Percentiles rank a stretch among this genome's conserved stretches.
These are phyloP conservation scores for Botrytis porri DNA, from an alignment of 2,329 filamentous ascomycete genomes.

Conservation along the genomic window DNA sequence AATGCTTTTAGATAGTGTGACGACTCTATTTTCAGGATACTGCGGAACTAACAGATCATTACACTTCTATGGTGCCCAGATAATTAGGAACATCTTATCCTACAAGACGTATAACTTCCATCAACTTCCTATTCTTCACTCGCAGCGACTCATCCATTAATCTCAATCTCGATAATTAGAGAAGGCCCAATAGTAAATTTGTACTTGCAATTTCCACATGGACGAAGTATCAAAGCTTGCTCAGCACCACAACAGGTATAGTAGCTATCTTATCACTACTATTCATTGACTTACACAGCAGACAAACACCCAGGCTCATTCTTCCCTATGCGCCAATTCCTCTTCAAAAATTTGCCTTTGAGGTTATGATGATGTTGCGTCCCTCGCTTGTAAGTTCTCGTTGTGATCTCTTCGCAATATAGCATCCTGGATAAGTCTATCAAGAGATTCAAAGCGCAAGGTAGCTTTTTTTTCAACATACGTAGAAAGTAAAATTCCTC, in stretches of 20 bases:
- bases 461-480: background rate
- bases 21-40: too few relatives aligned
- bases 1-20: background rate
- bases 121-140: background rate
- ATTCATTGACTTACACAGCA: background rate
- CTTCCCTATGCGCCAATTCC: background rate
- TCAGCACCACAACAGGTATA: background rate
- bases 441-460: background rate
- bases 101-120: background rate
- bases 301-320: fast-evolving
- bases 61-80: background rate
- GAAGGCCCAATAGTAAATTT: background rate
- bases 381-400: background rate
- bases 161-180: background rate
- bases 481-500: background rate
- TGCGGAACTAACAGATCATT: fast-evolving
- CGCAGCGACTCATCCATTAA: background rate
- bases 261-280: too few relatives aligned
- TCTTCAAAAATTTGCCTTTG: background rate
- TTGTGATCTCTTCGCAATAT: background rate
- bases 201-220: background rate
- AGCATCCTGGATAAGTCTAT: background rate
- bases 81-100: background rate
- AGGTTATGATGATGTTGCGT: background rate
- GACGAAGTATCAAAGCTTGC: background rate